These are phyloP conservation scores for Purshia tridentata DNA, from an alignment of 306 rosid species.

Conservation along the genomic window DNA sequence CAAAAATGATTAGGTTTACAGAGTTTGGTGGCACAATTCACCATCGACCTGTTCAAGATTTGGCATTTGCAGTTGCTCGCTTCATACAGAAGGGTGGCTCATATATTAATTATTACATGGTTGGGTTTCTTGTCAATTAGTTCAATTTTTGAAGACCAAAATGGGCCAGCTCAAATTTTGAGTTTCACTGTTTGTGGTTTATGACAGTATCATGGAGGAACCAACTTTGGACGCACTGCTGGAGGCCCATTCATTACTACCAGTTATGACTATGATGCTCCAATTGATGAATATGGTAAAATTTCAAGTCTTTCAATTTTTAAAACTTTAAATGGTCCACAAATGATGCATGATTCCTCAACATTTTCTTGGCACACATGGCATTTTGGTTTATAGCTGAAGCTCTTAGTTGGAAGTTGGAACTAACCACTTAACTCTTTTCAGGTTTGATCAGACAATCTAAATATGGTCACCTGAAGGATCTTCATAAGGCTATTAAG, in stretches of 20 bases:
- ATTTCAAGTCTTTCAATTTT: slow-evolving; percentile 21
- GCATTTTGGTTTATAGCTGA: background rate
- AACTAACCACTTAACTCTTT: slow-evolving; percentile 22
- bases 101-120: slow-evolving; percentile 85
- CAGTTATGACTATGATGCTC: slow-evolving; percentile 95
- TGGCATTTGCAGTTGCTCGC: slow-evolving; percentile 93
- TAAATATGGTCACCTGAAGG: slow-evolving; percentile 80
- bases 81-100: slow-evolving; percentile 90
- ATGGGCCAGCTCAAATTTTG: slow-evolving; percentile 3
- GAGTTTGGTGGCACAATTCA: slow-evolving; percentile 80
- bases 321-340: background rate
- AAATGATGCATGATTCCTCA: background rate
- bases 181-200: slow-evolving; percentile 23
- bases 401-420: slow-evolving; percentile 18
- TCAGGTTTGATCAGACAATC: slow-evolving; percentile 88
- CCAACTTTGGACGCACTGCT: slow-evolving; percentile 94
- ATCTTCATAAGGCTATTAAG: slow-evolving; percentile 81
- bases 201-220: slow-evolving; percentile 95
- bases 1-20: slow-evolving; percentile 56
- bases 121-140: slow-evolving; percentile 41
- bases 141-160: background rate
- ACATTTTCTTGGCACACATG: slow-evolving; percentile 1
- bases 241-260: slow-evolving; percentile 96
- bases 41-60: slow-evolving; percentile 86
- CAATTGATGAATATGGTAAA: slow-evolving; percentile 94